Evolutionary conservation across 306 rosid species (phyloP).

Genomic region (Sesbania bispinosa): DNA sequence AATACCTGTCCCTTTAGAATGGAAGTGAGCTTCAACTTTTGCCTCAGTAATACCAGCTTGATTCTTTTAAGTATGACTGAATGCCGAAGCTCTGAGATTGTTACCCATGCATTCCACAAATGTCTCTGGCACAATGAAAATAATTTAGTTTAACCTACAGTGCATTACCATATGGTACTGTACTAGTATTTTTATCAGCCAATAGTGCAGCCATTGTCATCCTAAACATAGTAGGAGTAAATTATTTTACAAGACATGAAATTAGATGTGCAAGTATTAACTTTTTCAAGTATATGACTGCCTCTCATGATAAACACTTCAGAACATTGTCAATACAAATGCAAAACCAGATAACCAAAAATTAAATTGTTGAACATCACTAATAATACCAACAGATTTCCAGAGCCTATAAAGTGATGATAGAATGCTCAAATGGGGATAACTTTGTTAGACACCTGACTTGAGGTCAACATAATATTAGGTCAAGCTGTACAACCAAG

Average conservation of each 20-base stretch:
- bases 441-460: conserved; percentile 16
- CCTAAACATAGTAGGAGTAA: background rate
- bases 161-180: conserved; percentile 22
- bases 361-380: conserved; percentile 5
- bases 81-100: conserved; percentile 92
- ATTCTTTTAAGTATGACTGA: conserved; percentile 93
- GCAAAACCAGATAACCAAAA: conserved; percentile 4
- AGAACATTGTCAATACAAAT: conserved; percentile 9
- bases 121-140: conserved; percentile 65
- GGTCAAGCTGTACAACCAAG: background rate
- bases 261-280: background rate
- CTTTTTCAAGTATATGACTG: background rate
- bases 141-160: conserved; percentile 21
- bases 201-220: conserved; percentile 8
- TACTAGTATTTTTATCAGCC: background rate
- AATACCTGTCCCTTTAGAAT: conserved; percentile 93
- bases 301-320: conserved; percentile 18
- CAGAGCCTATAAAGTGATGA: conserved; percentile 1
- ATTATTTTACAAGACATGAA: background rate
- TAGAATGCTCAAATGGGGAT: background rate
- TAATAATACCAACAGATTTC: background rate
- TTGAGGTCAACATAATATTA: background rate
- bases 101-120: conserved; percentile 98
- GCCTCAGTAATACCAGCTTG: conserved; percentile 87
- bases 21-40: conserved; percentile 89